Conservation (phyloP, 495 filamentous ascomycete genomes). For the Aspergillus biplanus region DNA sequence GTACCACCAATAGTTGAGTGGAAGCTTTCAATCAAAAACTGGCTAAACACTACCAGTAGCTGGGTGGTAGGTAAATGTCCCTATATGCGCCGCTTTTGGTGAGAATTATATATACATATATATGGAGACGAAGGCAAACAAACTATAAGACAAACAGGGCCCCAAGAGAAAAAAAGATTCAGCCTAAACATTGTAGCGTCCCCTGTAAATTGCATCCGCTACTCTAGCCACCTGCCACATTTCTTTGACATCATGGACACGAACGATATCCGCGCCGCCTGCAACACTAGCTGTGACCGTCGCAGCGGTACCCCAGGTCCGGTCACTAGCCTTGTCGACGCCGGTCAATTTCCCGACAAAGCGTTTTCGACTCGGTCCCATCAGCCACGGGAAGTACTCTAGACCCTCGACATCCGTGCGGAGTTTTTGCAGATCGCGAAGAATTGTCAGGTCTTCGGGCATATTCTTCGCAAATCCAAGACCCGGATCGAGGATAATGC, state of each 20-base stretch:
- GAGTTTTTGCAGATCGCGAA: conserved; percentile 67
- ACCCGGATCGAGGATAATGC: conserved; percentile 92
- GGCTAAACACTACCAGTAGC: not conserved
- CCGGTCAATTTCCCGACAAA: conserved; percentile 87
- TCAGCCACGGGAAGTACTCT: conserved; percentile 80
- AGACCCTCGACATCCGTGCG: conserved; percentile 62
- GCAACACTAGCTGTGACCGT: conserved; percentile 85
- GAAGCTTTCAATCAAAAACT: too few relatives aligned
- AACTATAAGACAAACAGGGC: too few relatives aligned
- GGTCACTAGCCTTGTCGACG: conserved; percentile 65
- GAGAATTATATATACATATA: not conserved
- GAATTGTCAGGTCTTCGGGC: conserved; percentile 77
- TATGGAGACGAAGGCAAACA: not conserved
- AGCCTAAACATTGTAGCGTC: conserved; percentile 21
- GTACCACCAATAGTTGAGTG: too few relatives aligned
- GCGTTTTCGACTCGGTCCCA: conserved; percentile 86
- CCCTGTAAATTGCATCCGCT: conserved; percentile 86
- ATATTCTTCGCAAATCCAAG: conserved; percentile 89
- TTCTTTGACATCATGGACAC: conserved; percentile 91
- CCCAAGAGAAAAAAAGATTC: not conserved
- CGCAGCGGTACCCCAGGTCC: conserved; percentile 85
- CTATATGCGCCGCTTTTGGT: not conserved
- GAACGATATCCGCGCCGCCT: conserved; percentile 92
- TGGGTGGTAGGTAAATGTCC: not conserved
- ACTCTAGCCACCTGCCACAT: conserved; percentile 88